Evolutionary conservation across 768 basidiomycete species (phyloP).

Genomic region (Lactarius hengduanensis): DNA sequence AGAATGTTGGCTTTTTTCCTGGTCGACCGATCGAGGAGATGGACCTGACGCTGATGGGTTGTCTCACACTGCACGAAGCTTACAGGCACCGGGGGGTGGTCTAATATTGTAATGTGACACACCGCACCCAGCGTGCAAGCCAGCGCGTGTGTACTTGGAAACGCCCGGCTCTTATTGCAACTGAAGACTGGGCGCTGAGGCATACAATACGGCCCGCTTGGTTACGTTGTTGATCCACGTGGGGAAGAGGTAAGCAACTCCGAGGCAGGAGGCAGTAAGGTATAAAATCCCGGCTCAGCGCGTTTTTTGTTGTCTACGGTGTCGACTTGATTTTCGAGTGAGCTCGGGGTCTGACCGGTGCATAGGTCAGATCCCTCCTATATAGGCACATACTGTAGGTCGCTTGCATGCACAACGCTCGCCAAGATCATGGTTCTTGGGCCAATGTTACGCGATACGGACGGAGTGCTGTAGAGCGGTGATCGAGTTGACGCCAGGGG

Average conservation of each 20-base stretch:
- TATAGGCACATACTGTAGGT: too few relatives aligned
- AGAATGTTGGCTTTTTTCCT: background rate
- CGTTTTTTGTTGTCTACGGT: background rate
- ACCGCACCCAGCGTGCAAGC: too few relatives aligned
- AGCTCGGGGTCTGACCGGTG: background rate
- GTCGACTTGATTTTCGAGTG: background rate
- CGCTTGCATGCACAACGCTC: background rate
- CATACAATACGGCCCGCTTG: background rate
- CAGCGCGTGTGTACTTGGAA: background rate
- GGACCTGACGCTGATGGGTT: background rate
- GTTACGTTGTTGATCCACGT: constrained; percentile 1
- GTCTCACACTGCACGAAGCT: background rate
- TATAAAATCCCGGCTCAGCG: background rate
- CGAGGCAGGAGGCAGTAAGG: too few relatives aligned
- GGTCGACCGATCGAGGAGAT: background rate
- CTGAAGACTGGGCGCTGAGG: too few relatives aligned
- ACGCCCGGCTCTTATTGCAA: background rate
- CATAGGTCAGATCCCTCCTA: background rate
- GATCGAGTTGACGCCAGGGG: background rate
- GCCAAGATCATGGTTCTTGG: background rate
- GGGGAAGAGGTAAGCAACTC: background rate
- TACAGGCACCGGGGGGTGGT: background rate
- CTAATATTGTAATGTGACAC: background rate
- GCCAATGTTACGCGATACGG: background rate
- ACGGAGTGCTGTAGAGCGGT: background rate